Conservation (phyloP, 768 basidiomycete genomes). For the Saitozyma sp. region DNA sequence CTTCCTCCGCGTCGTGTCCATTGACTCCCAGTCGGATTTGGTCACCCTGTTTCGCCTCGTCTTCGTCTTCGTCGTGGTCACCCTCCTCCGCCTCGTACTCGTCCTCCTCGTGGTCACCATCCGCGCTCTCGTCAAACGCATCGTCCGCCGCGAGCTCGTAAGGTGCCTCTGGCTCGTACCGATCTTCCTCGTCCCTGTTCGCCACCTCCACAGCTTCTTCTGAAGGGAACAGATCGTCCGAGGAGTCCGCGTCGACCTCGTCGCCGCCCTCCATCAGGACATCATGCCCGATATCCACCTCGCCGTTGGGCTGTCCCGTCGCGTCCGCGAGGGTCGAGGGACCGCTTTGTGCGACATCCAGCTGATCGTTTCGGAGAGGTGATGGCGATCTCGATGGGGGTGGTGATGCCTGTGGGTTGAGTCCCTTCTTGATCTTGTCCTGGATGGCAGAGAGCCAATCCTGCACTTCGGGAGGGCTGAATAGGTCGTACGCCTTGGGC, state of each 20-base stretch:
- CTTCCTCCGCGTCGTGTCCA: constrained; percentile 1
- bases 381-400: constrained; percentile 39
- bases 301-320: background rate
- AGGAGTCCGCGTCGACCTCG: constrained; percentile 8
- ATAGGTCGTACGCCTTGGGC: constrained; percentile 20
- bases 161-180: background rate
- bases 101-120: background rate
- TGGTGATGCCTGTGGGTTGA: constrained; percentile 28
- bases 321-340: background rate
- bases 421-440: constrained; percentile 32
- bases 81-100: constrained; percentile 10
- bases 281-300: background rate
- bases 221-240: background rate
- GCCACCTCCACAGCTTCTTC: constrained; percentile 6
- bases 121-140: background rate
- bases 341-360: background rate
- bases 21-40: background rate
- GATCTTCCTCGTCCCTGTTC: constrained; percentile 4
- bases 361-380: constrained; percentile 8
- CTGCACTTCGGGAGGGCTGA: constrained; percentile 14
- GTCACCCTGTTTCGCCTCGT: constrained; percentile 8
- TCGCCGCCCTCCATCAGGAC: background rate
- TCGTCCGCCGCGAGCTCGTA: background rate
- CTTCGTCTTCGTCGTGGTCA: background rate
- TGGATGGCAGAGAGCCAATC: constrained; percentile 31